phyloP scores from a whole-genome alignment of 2,329 filamentous ascomycete genomes.

The Trichoderma pleuroti region DNA sequence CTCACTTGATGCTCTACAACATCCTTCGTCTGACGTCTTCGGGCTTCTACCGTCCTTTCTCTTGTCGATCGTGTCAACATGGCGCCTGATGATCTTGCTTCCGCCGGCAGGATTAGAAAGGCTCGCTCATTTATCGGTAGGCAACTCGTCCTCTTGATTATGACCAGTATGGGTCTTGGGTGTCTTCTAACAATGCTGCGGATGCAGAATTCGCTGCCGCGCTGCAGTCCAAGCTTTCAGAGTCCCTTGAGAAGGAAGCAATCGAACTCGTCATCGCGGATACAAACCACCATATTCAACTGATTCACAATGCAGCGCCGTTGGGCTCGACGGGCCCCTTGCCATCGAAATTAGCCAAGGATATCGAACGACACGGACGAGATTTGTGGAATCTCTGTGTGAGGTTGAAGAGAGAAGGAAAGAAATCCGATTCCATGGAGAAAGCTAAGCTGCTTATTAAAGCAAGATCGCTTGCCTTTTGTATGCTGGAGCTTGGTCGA shows the following conservation, averaged over 20 bases:
- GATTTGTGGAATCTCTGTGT: constrained; percentile 66
- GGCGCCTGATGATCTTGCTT: constrained; percentile 22
- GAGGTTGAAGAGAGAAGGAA: constrained; percentile 39
- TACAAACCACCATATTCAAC: constrained; percentile 28
- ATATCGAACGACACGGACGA: constrained; percentile 56
- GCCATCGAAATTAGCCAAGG: constrained; percentile 23
- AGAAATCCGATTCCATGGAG: constrained; percentile 22
- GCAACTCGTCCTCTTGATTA: neutral
- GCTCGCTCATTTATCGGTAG: constrained; percentile 23
- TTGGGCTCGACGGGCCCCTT: neutral
- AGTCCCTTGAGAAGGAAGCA: constrained; percentile 31
- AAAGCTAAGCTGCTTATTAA: constrained; percentile 35
- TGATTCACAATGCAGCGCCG: constrained; percentile 21
- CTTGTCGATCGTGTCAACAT: constrained; percentile 18
- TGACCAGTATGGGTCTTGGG: neutral
- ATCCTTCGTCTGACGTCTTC: neutral
- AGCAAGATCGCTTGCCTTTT: constrained; percentile 58
- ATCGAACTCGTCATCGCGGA: constrained; percentile 40
- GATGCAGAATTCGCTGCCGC: constrained; percentile 29
- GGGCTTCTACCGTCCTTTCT: neutral
- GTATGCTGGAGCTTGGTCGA: constrained; percentile 59
- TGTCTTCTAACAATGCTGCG: neutral
- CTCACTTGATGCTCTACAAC: neutral
- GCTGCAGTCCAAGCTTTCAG: constrained; percentile 27
- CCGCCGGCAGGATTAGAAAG: constrained; percentile 25